Percentiles rank a stretch among this genome's conserved stretches.
Conservation (phyloP, 2,329 filamentous ascomycete species). For the Penicillium sp. region DNA sequence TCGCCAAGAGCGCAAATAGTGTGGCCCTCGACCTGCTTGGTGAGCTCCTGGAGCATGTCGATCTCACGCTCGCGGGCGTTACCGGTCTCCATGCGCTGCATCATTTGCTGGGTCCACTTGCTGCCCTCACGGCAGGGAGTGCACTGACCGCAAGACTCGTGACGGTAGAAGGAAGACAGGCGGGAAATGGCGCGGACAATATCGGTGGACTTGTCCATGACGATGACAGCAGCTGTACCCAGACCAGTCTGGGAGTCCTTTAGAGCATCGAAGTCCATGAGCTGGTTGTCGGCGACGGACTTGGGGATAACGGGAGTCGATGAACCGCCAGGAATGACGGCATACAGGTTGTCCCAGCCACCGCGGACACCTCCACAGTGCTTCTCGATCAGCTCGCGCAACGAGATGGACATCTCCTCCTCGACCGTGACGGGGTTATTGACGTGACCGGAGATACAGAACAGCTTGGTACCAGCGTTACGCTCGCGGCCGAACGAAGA, state of each 20-base stretch:
- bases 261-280: conserved; percentile 98
- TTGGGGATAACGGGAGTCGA: conserved; percentile 96
- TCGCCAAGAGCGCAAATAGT: conserved; percentile 98
- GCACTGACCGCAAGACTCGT: conserved; percentile 98
- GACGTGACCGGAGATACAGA: conserved; percentile 97
- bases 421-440: conserved; percentile 98
- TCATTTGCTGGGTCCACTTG: conserved; percentile 99
- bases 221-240: conserved; percentile 95
- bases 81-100: conserved; percentile 93
- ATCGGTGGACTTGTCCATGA: conserved; percentile 98
- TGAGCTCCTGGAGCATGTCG: conserved; percentile 98
- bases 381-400: conserved; percentile 94
- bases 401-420: conserved; percentile 98
- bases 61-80: conserved; percentile 89
- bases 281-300: conserved; percentile 84
- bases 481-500: conserved; percentile 91
- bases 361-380: conserved; percentile 97
- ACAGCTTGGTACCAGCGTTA: conserved; percentile 97
- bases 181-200: conserved; percentile 92
- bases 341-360: conserved; percentile 96
- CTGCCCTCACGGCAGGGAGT: conserved; percentile 98
- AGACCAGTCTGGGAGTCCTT: conserved; percentile 98
- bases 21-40: conserved; percentile 98
- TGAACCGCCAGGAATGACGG: conserved; percentile 93
- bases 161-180: conserved; percentile 95